Base-by-base conservation (phyloP, 1,284 basidiomycete genomes). In the Mycena sp. region DNA sequence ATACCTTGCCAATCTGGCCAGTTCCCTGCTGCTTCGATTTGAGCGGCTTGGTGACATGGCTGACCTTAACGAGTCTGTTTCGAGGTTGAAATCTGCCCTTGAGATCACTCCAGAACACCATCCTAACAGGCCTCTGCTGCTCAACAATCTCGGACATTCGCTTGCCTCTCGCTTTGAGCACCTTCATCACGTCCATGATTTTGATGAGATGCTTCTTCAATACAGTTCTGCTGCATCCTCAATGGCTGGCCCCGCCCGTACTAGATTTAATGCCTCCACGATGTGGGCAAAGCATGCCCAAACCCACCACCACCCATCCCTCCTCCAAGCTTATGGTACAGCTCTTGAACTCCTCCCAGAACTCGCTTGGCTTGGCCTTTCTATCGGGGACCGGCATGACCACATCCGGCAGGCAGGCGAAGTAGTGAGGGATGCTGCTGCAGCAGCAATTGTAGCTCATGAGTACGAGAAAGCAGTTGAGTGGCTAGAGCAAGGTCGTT, bases 401-500 rank as follows among this genome's bases (percentile, higher is more conserved):
- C 45, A 48, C 19, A 10, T 48, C 25, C 17, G 9, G 25, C 11
- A 28, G 28, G 45, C 25, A 11, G 28, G 45, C 9, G 19, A 48
- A n/a, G 9, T 48, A 4, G 45, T 48, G 4, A 30, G 48, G 32
- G 32, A 49, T 32, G 48, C n/a, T 11, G 48, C 48, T 49, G 32
- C 29, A 14, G 17, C n/a, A 28, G 48, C 48, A 12, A 49, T 21
- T 35, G 29, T 23, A 17, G 10, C 19, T 50, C 30, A 30, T 11
- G 2, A 50, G 16, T 7, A 3, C 16, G 17, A 50, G 35, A 10
- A 35, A 30, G 32, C 30, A 29, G 51, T 52, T 12, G 51, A 53
- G 16, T 43, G 51, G 51, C n/a, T 53, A 14, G 51, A 53, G 9
- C 48, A 49, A 26, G 48, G 48, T 16, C 48, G 48, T n/a, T 49